Evolutionary conservation across 495 filamentous ascomycete genomes (phyloP).

Genomic region (Neurospora sp.): DNA sequence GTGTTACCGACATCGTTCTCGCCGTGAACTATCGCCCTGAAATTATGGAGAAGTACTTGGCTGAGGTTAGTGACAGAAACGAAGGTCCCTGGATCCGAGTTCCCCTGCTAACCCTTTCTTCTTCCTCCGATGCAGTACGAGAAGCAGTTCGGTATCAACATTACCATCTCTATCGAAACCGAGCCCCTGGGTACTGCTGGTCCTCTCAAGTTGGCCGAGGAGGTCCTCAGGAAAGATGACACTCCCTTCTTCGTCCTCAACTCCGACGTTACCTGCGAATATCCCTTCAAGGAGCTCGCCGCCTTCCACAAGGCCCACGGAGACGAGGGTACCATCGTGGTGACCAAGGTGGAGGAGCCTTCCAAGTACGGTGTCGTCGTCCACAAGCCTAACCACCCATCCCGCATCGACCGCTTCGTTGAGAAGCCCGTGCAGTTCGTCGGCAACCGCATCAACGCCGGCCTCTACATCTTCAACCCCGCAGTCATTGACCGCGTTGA

Average conservation of each 20-base stretch:
- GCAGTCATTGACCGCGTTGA: conserved; percentile 86
- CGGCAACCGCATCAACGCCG: conserved; percentile 98
- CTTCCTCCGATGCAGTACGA: conserved; percentile 57
- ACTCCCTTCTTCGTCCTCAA: conserved; percentile 98
- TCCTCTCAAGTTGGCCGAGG: conserved; percentile 90
- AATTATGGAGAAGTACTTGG: conserved; percentile 66
- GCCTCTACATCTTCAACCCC: conserved; percentile 97
- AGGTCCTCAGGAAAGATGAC: conserved; percentile 87
- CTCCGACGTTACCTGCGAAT: conserved; percentile 97
- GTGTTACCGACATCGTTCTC: conserved; percentile 95
- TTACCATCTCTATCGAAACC: conserved; percentile 91
- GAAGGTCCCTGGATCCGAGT: neutral
- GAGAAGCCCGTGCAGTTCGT: conserved; percentile 99
- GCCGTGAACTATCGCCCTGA: conserved; percentile 98
- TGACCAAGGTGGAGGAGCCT: conserved; percentile 98
- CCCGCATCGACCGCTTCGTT: conserved; percentile 96
- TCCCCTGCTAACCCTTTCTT: neutral
- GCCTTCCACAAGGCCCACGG: conserved; percentile 88
- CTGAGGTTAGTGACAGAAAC: conserved; percentile 30
- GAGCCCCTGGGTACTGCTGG: conserved; percentile 95
- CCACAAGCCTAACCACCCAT: conserved; percentile 87
- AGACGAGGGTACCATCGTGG: conserved; percentile 94
- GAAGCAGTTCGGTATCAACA: conserved; percentile 79
- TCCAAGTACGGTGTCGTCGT: conserved; percentile 99
- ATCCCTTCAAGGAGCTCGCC: conserved; percentile 83